Conservation (phyloP, 257 asterid genomes). For the Penstemon davidsonii region DNA sequence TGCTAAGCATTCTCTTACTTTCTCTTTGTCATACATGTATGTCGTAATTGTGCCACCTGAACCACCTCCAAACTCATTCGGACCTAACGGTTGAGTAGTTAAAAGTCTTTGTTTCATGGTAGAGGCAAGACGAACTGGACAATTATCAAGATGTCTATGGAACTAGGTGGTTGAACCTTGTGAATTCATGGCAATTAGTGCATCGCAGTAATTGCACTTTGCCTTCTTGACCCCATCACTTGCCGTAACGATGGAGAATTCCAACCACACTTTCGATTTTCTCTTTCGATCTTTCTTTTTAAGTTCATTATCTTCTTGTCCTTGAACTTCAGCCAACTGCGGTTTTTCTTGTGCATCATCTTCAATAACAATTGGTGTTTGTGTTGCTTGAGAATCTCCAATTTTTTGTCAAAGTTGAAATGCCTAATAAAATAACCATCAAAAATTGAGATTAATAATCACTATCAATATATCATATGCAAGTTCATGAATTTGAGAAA, state of each 20-base stretch:
- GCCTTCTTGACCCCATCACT: not conserved
- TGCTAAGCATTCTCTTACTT: too few relatives aligned
- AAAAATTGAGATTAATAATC: too few relatives aligned
- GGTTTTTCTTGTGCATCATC: too few relatives aligned
- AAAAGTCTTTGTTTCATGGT: not conserved
- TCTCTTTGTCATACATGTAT: not conserved
- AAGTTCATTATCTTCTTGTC: too few relatives aligned
- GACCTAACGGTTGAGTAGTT: not conserved
- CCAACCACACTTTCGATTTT: not conserved
- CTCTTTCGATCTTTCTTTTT: not conserved
- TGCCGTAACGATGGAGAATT: not conserved
- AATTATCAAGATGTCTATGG: too few relatives aligned
- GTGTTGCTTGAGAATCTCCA: too few relatives aligned
- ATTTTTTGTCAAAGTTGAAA: too few relatives aligned
- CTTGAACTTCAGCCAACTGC: too few relatives aligned
- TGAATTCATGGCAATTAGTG: not conserved
- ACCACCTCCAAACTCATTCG: not conserved
- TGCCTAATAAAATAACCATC: too few relatives aligned
- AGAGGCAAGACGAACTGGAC: not conserved
- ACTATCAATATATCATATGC: too few relatives aligned
- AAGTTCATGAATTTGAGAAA: too few relatives aligned
- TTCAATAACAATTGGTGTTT: too few relatives aligned
- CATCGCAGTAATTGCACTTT: not conserved
- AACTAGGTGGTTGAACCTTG: not conserved
- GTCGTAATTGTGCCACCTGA: not conserved